Base-by-base conservation (phyloP, 2,329 filamentous ascomycete genomes). In the Neofusicoccum ribis region DNA sequence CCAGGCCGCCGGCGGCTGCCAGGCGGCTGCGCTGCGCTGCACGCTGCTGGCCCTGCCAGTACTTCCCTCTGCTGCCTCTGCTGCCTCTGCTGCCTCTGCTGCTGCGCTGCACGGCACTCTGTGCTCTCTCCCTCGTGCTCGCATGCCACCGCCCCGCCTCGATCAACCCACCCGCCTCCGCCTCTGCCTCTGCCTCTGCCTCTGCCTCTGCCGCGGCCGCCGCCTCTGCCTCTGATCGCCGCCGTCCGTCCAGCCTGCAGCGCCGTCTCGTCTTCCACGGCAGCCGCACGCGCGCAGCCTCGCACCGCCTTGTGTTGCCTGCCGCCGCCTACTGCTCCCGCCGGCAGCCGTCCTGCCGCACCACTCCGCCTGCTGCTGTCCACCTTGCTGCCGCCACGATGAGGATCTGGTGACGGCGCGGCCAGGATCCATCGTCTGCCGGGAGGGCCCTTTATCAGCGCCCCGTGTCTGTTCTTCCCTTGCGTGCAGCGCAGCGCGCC, bases 351-450 rank as follows among this genome's bases (percentile, higher is more conserved):
- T 23, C 23, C 23, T 23, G 23, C 23, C 23, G 23, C 23, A 23
- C 23, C 14, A 20, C 23, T 23, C 6, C 51, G n/a, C 36, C 51
- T 41, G 36, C 51, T n/a, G 51, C 36, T 27, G 50, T 17, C 50
- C 51, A 23, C 36, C 50, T 14, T 12, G 17, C 39, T 36, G 52
- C 52, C 52, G 39, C 43, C 56, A 36, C 56, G 14, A 60, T 60
- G 56, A 8, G 27, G 41, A 60, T 60, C 56, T 60, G 56, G 56
- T 60, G 56, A 60, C 56, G 54, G 54, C 54, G 20, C 39, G 54
- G 3, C 54, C 37, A 59, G 54, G 54, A 59, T 59, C 39, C 44
- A 59, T 59, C 54, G 54, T 14, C 23, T 23, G 17, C 52, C 37
- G 52, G 52, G 52, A 56, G 17, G 51, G 52, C 36, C 43, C 52